A percentile compares a stretch with the other conserved stretches of the same genome.
Conservation (phyloP, 192 early-diverging fungal genomes). For the Glomus cerebriforme region DNA sequence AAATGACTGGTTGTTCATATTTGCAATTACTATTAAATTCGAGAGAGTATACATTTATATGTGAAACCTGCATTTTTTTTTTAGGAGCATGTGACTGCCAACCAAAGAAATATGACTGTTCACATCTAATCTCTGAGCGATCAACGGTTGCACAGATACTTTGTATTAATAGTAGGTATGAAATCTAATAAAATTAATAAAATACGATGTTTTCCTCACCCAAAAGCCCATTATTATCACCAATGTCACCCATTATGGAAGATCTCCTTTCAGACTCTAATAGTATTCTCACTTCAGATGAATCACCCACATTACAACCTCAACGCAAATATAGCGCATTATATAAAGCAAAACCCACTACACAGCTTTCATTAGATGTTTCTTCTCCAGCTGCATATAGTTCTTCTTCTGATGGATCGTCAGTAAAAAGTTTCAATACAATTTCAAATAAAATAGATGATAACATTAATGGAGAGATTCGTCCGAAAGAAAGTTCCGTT, state of each 20-base stretch:
- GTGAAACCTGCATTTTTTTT: too few species aligned
- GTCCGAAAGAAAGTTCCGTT: conserved; percentile 10
- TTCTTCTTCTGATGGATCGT: conserved; percentile 20
- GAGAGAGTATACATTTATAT: too few species aligned
- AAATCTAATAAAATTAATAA: too few species aligned
- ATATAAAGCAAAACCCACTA: conserved; percentile 28
- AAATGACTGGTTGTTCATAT: conserved; percentile 16
- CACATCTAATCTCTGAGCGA: too few species aligned
- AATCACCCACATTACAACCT: conserved; percentile 18
- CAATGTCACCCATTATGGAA: conserved; percentile 25
- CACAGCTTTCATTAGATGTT: conserved; percentile 21
- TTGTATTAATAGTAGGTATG: too few species aligned
- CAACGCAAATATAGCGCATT: not conserved
- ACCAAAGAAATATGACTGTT: too few species aligned
- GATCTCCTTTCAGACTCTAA: conserved; percentile 30
- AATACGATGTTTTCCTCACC: not conserved
- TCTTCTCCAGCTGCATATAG: not conserved
- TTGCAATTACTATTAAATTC: not conserved
- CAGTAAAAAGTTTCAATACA: conserved; percentile 27
- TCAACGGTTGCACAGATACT: too few species aligned
- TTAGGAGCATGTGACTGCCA: too few species aligned
- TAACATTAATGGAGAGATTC: not conserved
- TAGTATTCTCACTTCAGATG: conserved; percentile 16
- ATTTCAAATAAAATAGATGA: conserved; percentile 23
- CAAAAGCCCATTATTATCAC: not conserved